A percentile compares a stretch with the other conserved stretches of the same genome.
Conservation (phyloP, 2,329 filamentous ascomycete genomes). For the Epichloe amarillans region DNA sequence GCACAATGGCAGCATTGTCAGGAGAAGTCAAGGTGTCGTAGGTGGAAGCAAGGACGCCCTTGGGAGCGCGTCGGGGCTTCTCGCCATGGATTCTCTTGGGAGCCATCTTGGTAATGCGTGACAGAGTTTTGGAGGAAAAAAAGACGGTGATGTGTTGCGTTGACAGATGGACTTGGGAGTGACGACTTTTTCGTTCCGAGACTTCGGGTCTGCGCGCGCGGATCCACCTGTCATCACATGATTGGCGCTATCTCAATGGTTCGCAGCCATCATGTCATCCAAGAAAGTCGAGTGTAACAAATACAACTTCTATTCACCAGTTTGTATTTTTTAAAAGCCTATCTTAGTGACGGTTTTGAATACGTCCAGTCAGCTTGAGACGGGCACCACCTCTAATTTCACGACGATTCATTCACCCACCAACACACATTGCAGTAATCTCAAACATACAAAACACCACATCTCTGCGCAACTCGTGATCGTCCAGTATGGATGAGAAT, state of each 20-base stretch:
- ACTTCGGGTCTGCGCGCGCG: background rate
- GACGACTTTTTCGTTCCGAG: background rate
- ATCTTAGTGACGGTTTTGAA: too few relatives aligned
- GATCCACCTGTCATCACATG: constrained; percentile 5
- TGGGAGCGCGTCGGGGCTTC: constrained; percentile 28
- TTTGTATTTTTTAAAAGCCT: too few relatives aligned
- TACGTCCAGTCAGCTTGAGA: background rate
- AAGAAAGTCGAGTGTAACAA: too few relatives aligned
- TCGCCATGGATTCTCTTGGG: constrained; percentile 47
- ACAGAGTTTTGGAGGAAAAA: background rate
- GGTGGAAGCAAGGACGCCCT: constrained; percentile 41
- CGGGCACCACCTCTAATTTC: background rate
- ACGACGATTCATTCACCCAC: background rate
- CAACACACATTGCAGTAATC: background rate
- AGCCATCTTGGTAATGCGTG: constrained; percentile 33
- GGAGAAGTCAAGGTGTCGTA: constrained; percentile 51
- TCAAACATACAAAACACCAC: too few relatives aligned
- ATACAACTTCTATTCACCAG: too few relatives aligned
- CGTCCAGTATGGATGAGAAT: background rate
- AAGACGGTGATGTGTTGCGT: background rate
- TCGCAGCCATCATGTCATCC: too few relatives aligned
- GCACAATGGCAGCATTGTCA: constrained; percentile 56
- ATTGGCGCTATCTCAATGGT: background rate
- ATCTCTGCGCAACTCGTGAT: background rate
- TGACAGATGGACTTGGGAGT: background rate